Conservation (phyloP, 176 grass and related monocot species). For the Avena insularis region DNA sequence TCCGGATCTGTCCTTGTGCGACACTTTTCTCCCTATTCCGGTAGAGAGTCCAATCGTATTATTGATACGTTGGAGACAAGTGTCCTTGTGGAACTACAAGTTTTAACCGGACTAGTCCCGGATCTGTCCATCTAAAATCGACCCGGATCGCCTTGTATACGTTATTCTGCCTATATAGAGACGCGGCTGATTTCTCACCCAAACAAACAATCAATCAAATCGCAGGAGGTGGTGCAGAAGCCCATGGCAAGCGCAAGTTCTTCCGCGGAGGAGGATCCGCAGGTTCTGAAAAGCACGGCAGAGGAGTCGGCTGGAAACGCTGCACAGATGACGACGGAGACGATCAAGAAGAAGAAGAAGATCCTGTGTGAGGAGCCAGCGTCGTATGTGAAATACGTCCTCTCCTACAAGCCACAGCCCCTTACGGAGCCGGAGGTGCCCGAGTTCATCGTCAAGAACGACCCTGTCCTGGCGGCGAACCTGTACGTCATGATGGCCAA, state of each 20-base stretch:
- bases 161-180: not conserved
- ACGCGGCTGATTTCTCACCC: not conserved
- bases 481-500: not conserved
- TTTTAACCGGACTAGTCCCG: no score
- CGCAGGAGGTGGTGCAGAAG: not conserved
- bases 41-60: no score
- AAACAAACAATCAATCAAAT: not conserved
- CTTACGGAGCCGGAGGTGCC: not conserved
- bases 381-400: not conserved
- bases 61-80: no score
- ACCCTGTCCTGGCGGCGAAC: not conserved
- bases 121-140: not conserved
- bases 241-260: not conserved
- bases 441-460: not conserved
- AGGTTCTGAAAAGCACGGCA: not conserved
- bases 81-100: no score
- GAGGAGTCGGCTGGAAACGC: not conserved
- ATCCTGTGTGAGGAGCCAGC: not conserved
- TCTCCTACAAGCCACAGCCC: not conserved
- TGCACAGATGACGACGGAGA: not conserved
- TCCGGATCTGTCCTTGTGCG: no score
- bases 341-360: not conserved
- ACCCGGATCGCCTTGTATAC: not conserved
- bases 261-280: not conserved
- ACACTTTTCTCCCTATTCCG: no score